A percentile compares a stretch with the other conserved stretches of the same genome.
Conservation (phyloP, 179 eudicot species). For the Nepenthes alata region DNA sequence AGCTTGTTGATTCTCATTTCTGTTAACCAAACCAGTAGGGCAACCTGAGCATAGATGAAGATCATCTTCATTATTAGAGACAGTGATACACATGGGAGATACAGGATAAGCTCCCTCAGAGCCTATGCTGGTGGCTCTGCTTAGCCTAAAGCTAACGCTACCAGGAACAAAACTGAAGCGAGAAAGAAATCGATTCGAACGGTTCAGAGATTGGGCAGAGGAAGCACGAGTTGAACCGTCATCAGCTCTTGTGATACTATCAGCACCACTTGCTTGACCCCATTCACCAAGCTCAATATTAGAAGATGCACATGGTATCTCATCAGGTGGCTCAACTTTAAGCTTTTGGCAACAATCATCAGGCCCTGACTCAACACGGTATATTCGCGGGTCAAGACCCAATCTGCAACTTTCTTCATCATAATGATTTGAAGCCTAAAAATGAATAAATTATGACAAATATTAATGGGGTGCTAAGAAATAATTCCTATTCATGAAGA, state of each 20-base stretch:
- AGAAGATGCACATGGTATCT: constrained; percentile 30
- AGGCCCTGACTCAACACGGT: constrained; percentile 22
- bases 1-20: constrained; percentile 28
- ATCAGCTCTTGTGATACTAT: constrained; percentile 22
- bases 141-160: constrained; percentile 71
- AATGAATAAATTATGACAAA: constrained; percentile 3
- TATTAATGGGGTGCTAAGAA: not conserved
- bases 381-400: constrained; percentile 12
- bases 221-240: constrained; percentile 46
- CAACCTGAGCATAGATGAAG: constrained; percentile 21
- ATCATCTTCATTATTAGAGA: constrained; percentile 31
- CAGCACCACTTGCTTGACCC: constrained; percentile 36
- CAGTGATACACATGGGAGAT: constrained; percentile 34
- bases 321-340: constrained; percentile 40
- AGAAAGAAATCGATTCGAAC: constrained; percentile 59
- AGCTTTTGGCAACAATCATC: constrained; percentile 30
- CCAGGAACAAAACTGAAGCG: constrained; percentile 66
- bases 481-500: too few species aligned
- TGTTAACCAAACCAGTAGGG: constrained; percentile 17
- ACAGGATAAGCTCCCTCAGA: constrained; percentile 46
- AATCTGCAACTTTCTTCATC: constrained; percentile 18
- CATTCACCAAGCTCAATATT: constrained; percentile 40
- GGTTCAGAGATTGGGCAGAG: constrained; percentile 37
- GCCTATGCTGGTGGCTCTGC: constrained; percentile 56
- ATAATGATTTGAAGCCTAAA: constrained; percentile 40